Percentiles rank a stretch among this genome's conserved stretches.
Evolutionary conservation across 345 rosid species (phyloP).

Genomic region (Limnanthes douglasii): DNA sequence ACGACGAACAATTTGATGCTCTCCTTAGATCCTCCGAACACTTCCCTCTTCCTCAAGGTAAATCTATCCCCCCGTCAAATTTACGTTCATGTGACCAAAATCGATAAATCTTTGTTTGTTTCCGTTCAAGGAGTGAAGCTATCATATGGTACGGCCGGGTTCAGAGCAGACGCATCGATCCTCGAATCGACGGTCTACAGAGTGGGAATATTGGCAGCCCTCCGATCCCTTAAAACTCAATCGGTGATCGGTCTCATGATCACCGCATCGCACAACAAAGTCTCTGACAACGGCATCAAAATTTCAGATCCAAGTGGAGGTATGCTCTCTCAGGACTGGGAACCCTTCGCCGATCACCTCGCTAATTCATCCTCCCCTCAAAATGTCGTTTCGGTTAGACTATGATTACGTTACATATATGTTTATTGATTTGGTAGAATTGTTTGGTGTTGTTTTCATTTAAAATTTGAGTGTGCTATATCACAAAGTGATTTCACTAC

Average conservation of each 20-base stretch:
- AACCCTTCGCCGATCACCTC: conserved; percentile 77
- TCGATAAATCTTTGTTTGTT: background rate
- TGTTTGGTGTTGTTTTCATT: background rate
- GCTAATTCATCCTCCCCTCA: conserved; percentile 47
- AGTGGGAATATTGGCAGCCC: conserved; percentile 72
- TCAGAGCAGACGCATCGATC: conserved; percentile 60
- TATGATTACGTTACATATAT: background rate
- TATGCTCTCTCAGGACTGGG: conserved; percentile 94
- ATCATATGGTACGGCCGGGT: conserved; percentile 86
- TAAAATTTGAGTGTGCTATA: no score
- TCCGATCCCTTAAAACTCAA: conserved; percentile 60
- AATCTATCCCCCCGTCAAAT: background rate
- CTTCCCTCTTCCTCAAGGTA: conserved; percentile 46
- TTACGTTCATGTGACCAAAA: background rate
- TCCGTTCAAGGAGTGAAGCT: conserved; percentile 31
- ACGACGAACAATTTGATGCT: conserved; percentile 33
- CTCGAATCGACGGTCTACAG: conserved; percentile 64
- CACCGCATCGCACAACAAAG: conserved; percentile 87
- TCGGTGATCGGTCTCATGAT: conserved; percentile 70
- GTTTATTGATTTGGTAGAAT: background rate
- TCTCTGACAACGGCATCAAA: conserved; percentile 81
- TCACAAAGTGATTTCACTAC: background rate
- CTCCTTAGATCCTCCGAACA: conserved; percentile 32
- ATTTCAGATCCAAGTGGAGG: conserved; percentile 74
- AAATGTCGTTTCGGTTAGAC: conserved; percentile 34